These are phyloP conservation scores for Balakata baccata DNA, from an alignment of 345 rosid genomes.

Conservation along the genomic window DNA sequence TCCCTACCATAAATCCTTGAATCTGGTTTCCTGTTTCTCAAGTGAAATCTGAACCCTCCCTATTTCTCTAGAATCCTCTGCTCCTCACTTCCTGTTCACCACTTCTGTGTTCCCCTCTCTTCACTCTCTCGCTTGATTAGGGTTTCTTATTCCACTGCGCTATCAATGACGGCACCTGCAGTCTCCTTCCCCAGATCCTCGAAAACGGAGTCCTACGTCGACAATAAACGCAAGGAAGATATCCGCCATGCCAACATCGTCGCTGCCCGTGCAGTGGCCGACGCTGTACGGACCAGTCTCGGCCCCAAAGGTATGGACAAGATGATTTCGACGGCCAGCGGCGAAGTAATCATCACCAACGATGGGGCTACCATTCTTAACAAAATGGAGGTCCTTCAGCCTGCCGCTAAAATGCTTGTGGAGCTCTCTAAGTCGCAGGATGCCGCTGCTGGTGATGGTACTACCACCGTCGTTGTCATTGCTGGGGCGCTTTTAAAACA, in stretches of 20 bases:
- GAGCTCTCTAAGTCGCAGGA: constrained; percentile 95
- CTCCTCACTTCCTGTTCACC: no score
- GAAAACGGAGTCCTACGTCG: constrained; percentile 85
- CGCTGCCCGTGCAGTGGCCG: constrained; percentile 76
- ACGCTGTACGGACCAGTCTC: constrained; percentile 82
- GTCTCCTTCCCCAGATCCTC: constrained; percentile 45
- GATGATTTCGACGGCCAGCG: constrained; percentile 62
- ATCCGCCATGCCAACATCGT: constrained; percentile 77
- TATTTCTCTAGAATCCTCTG: no score
- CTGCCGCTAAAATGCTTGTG: constrained; percentile 95
- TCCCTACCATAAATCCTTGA: no score
- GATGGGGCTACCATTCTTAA: constrained; percentile 96
- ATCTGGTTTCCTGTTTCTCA: no score
- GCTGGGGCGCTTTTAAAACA: constrained; percentile 85
- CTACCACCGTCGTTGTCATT: constrained; percentile 91
- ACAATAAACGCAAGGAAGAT: constrained; percentile 90
- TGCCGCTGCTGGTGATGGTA: constrained; percentile 90
- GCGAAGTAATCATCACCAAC: constrained; percentile 69
- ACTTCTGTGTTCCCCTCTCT: no score
- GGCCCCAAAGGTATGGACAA: constrained; percentile 98
- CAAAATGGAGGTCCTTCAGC: constrained; percentile 95
- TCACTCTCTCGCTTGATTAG: background rate
- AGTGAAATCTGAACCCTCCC: no score
- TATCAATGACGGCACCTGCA: constrained; percentile 41
- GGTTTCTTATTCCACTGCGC: background rate